phyloP scores from a whole-genome alignment of 495 filamentous ascomycete species.

The Thozetella sp. region DNA sequence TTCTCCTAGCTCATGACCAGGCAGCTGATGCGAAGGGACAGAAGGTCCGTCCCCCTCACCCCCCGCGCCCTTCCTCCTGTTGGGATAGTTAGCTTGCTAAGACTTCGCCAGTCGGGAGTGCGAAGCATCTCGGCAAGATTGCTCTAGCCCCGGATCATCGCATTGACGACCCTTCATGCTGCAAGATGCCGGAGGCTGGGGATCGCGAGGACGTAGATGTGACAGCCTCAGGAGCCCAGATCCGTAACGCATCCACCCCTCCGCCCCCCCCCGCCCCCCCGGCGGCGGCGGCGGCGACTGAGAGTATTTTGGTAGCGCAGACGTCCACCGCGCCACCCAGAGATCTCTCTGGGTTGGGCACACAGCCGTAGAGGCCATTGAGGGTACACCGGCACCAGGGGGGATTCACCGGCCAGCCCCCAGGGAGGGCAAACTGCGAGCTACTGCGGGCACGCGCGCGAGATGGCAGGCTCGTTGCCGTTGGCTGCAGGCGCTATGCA shows the following conservation, averaged over 20 bases:
- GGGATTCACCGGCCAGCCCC: too few relatives aligned
- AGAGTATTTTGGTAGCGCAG: too few relatives aligned
- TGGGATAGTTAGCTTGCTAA: too few relatives aligned
- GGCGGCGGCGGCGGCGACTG: too few relatives aligned
- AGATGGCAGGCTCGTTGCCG: background rate
- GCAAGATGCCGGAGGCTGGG: background rate
- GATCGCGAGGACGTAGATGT: background rate
- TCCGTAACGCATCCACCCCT: background rate
- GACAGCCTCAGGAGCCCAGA: background rate
- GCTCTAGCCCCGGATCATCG: background rate
- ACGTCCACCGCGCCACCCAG: too few relatives aligned
- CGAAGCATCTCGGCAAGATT: background rate
- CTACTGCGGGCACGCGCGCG: background rate
- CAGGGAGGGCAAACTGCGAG: too few relatives aligned
- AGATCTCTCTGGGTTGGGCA: too few relatives aligned
- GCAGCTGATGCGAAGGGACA: constrained; percentile 1
- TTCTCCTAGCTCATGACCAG: constrained; percentile 2
- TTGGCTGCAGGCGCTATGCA: background rate
- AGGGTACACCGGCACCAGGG: too few relatives aligned
- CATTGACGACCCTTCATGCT: background rate
- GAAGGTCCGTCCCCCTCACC: background rate
- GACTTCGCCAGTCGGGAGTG: too few relatives aligned
- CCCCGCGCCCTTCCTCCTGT: too few relatives aligned
- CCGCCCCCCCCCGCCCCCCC: too few relatives aligned
- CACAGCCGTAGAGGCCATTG: too few relatives aligned